phyloP scores from a whole-genome alignment of 257 asterid species.

The Pogostemon cablin region DNA sequence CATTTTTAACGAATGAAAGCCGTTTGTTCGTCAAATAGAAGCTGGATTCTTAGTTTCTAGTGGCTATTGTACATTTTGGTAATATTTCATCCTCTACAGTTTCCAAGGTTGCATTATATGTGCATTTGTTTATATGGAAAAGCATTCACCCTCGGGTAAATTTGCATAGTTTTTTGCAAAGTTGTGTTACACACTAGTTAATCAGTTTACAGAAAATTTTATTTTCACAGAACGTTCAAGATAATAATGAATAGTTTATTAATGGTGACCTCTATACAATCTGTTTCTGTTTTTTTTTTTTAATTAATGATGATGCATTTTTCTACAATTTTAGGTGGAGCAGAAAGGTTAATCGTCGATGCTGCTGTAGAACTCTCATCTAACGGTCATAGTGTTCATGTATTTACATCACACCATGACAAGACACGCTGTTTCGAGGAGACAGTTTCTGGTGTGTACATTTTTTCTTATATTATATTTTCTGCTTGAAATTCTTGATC shows the following conservation, averaged over 20 bases:
- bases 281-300: neutral
- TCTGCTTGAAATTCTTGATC: neutral
- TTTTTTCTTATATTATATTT: constrained; percentile 17
- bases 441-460: constrained; percentile 69
- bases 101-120: neutral
- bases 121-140: neutral
- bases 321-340: constrained; percentile 69
- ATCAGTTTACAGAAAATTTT: constrained; percentile 7
- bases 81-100: neutral
- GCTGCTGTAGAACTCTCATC: constrained; percentile 91
- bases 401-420: constrained; percentile 95
- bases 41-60: neutral
- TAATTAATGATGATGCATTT: neutral
- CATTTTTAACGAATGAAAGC: constrained; percentile 14
- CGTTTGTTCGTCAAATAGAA: neutral
- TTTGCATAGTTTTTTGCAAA: constrained; percentile 13
- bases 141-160: neutral
- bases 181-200: constrained; percentile 8
- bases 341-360: constrained; percentile 94
- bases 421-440: constrained; percentile 88
- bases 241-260: neutral
- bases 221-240: neutral
- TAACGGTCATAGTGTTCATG: constrained; percentile 73
- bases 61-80: neutral
- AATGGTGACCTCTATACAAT: neutral